Evolutionary conservation across 495 filamentous ascomycete species (phyloP).

Genomic region (Penicillium angulare): DNA sequence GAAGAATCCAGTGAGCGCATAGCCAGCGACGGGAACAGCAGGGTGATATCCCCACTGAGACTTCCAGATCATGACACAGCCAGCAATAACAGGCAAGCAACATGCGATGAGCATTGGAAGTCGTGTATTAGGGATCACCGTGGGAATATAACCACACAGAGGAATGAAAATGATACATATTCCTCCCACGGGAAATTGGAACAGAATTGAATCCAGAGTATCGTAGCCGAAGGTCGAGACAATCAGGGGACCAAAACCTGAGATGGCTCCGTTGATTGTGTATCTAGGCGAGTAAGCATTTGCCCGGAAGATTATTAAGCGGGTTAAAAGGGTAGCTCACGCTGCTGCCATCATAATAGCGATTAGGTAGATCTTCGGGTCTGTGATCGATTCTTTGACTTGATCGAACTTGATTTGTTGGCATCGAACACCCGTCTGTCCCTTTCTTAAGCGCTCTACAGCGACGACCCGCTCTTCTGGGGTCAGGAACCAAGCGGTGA

Average conservation of each 20-base stretch:
- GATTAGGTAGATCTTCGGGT: slow-evolving; percentile 53
- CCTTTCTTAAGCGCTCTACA: slow-evolving; percentile 51
- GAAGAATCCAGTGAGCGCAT: slow-evolving; percentile 69
- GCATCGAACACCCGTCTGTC: slow-evolving; percentile 53
- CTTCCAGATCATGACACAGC: slow-evolving; percentile 74
- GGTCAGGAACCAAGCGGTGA: slow-evolving; percentile 53
- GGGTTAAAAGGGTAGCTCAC: slow-evolving; percentile 28
- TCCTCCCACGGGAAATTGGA: slow-evolving; percentile 70
- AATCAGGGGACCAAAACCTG: slow-evolving; percentile 73
- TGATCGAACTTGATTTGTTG: slow-evolving; percentile 51
- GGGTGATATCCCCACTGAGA: slow-evolving; percentile 62
- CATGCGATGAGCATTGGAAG: slow-evolving; percentile 61
- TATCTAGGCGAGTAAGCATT: no score
- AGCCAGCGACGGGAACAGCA: slow-evolving; percentile 62
- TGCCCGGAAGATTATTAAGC: no score
- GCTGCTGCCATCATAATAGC: slow-evolving; percentile 58
- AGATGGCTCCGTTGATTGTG: slow-evolving; percentile 73
- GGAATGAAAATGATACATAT: slow-evolving; percentile 64
- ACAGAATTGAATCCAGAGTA: slow-evolving; percentile 63
- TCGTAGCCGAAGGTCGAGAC: slow-evolving; percentile 71
- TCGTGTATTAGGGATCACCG: slow-evolving; percentile 59
- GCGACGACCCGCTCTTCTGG: slow-evolving; percentile 51
- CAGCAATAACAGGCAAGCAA: slow-evolving; percentile 70
- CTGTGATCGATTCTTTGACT: slow-evolving; percentile 46
- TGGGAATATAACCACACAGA: slow-evolving; percentile 60